Evolutionary conservation across 2,329 filamentous ascomycete species (phyloP).

Genomic region (Fusarium sp.): DNA sequence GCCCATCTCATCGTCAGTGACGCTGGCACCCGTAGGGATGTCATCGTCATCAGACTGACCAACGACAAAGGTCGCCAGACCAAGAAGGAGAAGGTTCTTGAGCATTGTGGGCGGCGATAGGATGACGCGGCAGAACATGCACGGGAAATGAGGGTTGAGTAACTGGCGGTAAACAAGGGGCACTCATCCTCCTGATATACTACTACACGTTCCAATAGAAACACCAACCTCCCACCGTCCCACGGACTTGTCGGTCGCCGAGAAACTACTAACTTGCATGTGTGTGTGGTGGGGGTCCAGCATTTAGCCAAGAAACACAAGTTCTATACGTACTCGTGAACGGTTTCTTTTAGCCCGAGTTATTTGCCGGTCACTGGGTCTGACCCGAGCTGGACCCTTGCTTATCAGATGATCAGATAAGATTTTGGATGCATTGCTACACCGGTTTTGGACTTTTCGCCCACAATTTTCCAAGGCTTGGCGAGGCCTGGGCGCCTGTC

Average conservation of each 20-base stretch:
- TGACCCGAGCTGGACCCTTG: neutral
- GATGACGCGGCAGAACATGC: neutral
- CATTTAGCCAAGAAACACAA: neutral
- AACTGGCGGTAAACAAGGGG: conserved; percentile 5
- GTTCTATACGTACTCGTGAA: neutral
- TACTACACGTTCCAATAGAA: neutral
- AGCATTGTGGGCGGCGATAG: conserved; percentile 13
- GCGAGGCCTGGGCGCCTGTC: neutral
- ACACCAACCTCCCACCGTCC: neutral
- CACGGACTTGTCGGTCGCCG: conserved; percentile 7
- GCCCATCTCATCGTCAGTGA: conserved; percentile 55
- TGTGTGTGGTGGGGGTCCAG: neutral
- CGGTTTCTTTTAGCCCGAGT: neutral
- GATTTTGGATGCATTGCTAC: conserved; percentile 29
- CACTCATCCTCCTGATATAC: conserved; percentile 28
- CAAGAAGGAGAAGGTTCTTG: conserved; percentile 19
- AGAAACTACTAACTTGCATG: conserved; percentile 2
- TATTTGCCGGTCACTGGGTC: neutral
- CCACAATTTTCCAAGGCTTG: neutral
- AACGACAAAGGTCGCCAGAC: conserved; percentile 16
- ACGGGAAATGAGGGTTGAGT: neutral
- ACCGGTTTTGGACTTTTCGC: conserved; percentile 3
- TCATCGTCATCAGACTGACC: conserved; percentile 22
- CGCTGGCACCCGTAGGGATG: conserved; percentile 21
- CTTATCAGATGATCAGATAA: conserved; percentile 48